These are phyloP conservation scores for Rhododendron simsii DNA, from an alignment of 148 eudicot species.

Conservation along the genomic window DNA sequence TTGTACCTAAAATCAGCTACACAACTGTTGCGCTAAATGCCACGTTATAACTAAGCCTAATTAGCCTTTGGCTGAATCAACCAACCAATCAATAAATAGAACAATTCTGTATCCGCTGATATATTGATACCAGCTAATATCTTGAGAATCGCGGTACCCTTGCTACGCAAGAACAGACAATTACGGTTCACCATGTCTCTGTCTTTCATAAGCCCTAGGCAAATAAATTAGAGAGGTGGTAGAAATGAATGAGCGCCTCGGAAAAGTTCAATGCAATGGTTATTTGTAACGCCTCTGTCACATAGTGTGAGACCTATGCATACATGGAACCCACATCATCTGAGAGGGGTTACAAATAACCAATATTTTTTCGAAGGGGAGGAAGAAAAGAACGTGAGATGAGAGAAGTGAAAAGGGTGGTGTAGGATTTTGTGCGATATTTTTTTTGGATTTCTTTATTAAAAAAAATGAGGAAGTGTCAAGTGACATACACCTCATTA, in stretches of 20 bases:
- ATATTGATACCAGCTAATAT: background rate
- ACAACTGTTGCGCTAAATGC: too few relatives aligned
- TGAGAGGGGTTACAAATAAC: too few relatives aligned
- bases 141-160: background rate
- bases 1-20: too few relatives aligned
- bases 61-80: background rate
- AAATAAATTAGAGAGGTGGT: background rate
- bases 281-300: too few relatives aligned
- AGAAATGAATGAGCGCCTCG: background rate
- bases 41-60: too few relatives aligned
- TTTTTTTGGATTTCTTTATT: too few relatives aligned
- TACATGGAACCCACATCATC: too few relatives aligned
- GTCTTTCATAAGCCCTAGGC: background rate
- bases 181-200: background rate
- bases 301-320: too few relatives aligned
- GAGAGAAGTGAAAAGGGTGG: background rate
- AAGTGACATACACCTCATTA: background rate
- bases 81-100: background rate
- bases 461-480: background rate
- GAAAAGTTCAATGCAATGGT: too few relatives aligned
- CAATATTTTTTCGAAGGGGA: background rate
- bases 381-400: background rate
- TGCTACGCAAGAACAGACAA: background rate
- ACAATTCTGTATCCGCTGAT: background rate
- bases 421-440: background rate